Evolutionary conservation across 306 rosid species (phyloP), one percentile per base, ranked within the genome.

Genomic region (Vigna mungo): DNA sequence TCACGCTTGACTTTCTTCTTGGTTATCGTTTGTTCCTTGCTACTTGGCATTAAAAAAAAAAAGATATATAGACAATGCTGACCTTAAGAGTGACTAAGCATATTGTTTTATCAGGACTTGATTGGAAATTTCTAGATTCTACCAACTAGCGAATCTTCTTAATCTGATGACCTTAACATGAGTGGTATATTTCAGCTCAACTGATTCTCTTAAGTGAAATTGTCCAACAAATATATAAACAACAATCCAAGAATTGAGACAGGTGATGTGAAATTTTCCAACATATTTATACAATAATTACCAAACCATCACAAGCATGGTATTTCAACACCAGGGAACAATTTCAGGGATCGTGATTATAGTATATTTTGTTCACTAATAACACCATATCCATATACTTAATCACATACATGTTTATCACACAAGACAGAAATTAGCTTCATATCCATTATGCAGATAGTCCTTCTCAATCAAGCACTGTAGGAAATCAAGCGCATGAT

Each of bases 381-480:
- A 49, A 76, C 27, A n/a, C 48, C 27, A 37, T 9, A 49, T 52
- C 8, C 60, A 5, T 14, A 11, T 7, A 23, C 46, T 20, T 52
- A 30, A 61, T 21, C 48, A 77, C 44, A 47, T 39, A 61, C 2
- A 46, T 23, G 52, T 11, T 25, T 30, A 59, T 46, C 16, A 11
- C 5, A 39, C 20, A 61, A 20, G 55, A 55, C 56, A 70, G 36
- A 32, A 73, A 56, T 11, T 64, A 43, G 68, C 64, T 43, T 46
- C 44, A n/a, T 56, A 41, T 36, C 9, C 2, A 36, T 36, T 36
- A 36, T 56, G 60, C 72, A 69, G 49, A 36, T 61, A 69, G 61
- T 63, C 81, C 75, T 30, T n/a, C 75, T 20, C 9, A 41, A 78
- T 78, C 75, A 68, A 79, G 60, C 81, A 79, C 56, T 56, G 59